A percentile compares a stretch with the other conserved stretches of the same genome.
phyloP scores from a whole-genome alignment of 768 basidiomycete species.

The Tephrocybe sp. region DNA sequence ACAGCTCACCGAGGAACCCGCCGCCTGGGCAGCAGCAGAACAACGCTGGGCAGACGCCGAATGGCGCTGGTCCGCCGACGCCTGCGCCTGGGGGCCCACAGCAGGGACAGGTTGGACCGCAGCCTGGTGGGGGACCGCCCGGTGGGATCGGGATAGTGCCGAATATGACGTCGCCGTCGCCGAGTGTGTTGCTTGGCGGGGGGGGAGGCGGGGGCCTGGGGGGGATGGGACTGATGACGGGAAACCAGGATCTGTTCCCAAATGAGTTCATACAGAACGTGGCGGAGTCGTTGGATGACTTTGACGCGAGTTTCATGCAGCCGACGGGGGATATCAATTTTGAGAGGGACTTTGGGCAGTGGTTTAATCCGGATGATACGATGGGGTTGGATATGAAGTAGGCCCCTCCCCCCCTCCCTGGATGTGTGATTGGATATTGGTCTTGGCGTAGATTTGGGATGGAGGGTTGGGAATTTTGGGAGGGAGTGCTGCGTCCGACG shows the following conservation, averaged over 20 bases:
- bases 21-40: conserved; percentile 3
- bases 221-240: conserved; percentile 14
- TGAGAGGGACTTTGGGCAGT: conserved; percentile 74
- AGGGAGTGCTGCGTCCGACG: background rate
- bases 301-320: conserved; percentile 41
- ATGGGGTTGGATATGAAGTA: conserved; percentile 24
- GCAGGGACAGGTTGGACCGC: conserved; percentile 19
- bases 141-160: too few species aligned
- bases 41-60: conserved; percentile 21
- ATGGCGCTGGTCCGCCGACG: conserved; percentile 29
- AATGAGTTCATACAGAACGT: conserved; percentile 49
- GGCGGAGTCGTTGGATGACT: conserved; percentile 40
- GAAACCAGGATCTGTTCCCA: conserved; percentile 22
- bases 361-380: conserved; percentile 64
- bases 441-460: background rate
- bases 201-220: conserved; percentile 16
- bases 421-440: background rate
- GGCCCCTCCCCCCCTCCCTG: background rate
- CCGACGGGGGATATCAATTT: conserved; percentile 58
- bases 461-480: background rate
- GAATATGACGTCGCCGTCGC: conserved; percentile 27
- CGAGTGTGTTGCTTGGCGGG: conserved; percentile 24
- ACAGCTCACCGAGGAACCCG: conserved; percentile 44
- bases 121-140: too few species aligned
- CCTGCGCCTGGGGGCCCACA: conserved; percentile 22